Base-by-base conservation (phyloP, 768 basidiomycete species). In the Boletus pseudo-olivaceus region DNA sequence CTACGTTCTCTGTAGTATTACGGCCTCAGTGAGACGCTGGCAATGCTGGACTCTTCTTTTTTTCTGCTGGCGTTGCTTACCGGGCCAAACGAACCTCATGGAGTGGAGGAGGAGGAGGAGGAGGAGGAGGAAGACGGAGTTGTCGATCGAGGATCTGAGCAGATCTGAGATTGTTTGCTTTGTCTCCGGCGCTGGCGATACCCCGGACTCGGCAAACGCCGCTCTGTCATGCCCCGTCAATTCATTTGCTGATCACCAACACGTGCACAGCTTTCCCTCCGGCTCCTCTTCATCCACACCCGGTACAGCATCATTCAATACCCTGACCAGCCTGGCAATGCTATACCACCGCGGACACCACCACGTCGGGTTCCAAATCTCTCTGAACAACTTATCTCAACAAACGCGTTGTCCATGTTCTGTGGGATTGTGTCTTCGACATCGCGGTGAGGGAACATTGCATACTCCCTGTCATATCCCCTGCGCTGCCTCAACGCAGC, bases 121-220 rank as follows among this genome's bases (percentile, higher is more conserved):
- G 23, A n/a, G n/a, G n/a, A n/a, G n/a, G n/a, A n/a, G n/a, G n/a
- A n/a, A n/a, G n/a, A 33, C 8, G 39, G 20, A 23, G 26, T 7
- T 15, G 48, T 39, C 26, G 64, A 64, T 67, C 56, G 33, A 10
- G n/a, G 53, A 65, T 66, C 55, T 53, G 17, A n/a, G 15, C n/a
- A 37, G 49, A 71, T 71, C 67, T 70, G 7, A 70, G 69, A 70
- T 70, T 62, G 56, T 62, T 66, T 60, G 20, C 43, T 62, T 60
- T 70, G 65, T 60, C 45, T 65, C 68, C 69, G 69, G 69, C 57
- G 62, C 63, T 68, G 66, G 51, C 46, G 50, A 66, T 58, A 42
- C 68, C 69, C 69, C 69, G 69, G 57, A 66, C 46, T 35, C 70
- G 70, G 70, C 8, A 53, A 63, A 34, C 66, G 29, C 69, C 70